Conservation (phyloP, 2,329 filamentous ascomycete species). For the Calonectria pseudoreteaudii region DNA sequence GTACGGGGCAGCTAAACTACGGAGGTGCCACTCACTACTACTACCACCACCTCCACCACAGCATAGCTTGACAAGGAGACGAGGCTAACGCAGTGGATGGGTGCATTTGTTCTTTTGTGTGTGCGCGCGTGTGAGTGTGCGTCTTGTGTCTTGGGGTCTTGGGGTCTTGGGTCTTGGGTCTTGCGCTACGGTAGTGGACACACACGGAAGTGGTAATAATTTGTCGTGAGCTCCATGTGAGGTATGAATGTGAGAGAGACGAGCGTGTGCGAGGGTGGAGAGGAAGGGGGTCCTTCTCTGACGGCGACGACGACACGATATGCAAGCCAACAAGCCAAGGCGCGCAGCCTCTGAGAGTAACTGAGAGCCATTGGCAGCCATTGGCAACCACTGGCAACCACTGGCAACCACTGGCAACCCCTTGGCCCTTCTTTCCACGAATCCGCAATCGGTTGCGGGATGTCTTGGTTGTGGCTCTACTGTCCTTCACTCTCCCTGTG, state of each 20-base stretch:
- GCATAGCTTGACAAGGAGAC: neutral
- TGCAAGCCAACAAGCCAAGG: conserved; percentile 2
- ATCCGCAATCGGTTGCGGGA: neutral
- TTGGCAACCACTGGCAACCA: neutral
- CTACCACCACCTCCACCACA: neutral
- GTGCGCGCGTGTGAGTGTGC: no score
- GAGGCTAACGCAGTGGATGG: neutral
- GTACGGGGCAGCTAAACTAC: neutral
- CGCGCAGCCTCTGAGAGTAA: neutral
- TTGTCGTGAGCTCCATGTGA: conserved; percentile 10
- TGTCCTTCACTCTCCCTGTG: neutral
- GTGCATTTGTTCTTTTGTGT: neutral
- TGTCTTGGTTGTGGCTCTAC: neutral
- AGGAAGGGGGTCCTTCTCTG: neutral
- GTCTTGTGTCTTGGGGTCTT: neutral
- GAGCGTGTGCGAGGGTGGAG: neutral
- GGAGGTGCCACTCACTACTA: no score
- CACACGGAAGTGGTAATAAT: neutral
- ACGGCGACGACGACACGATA: neutral
- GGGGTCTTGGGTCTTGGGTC: neutral
- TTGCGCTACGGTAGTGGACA: conserved; percentile 16
- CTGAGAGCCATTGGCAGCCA: conserved; percentile 2
- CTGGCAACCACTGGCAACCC: neutral
- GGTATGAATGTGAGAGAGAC: neutral
- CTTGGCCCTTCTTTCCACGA: neutral